Base-by-base conservation (phyloP, 192 early-diverging fungal species). In the Linnemannia elongata region DNA sequence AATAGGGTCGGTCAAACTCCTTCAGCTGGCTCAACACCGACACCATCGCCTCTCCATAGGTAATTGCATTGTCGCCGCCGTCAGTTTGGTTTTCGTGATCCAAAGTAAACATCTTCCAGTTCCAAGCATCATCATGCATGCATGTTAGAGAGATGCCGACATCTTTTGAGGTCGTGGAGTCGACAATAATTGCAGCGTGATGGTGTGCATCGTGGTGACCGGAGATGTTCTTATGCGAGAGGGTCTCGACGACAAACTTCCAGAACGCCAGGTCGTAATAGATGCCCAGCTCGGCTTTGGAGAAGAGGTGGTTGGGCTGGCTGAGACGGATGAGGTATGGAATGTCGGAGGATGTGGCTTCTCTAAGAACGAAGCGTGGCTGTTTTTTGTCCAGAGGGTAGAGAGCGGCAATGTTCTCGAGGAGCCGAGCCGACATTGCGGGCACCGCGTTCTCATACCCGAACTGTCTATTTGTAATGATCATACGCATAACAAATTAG, bases 371-470 rank as follows among this genome's bases (percentile, higher is more conserved):
- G 41, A 72, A 76, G 18, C 52, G 75, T 41, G 76, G 68, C 10
- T n/a, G 27, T 49, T 52, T 47, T 1, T 24, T 27, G n/a, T 49
- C n/a, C 6, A 36, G 9, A 38, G 77, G 77, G 20, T 72, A 39
- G 20, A 30, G 44, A 5, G 22, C 7, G 8, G 22, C 38, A 73
- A 66, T 35, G 36, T 47, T 33, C 13, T 49, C 36, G 72, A 81
- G 60, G 24, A 10, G 15, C 15, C 72, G 72, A 74, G 15, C 60
- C 3, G 63, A 49, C 24, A 24, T 68, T 69, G 52, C 33, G 1
- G 72, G 57, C 15, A 81, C 55, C 17, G 57, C 78, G 39, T 80
- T 80, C 33, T 85, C 83, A 33, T 85, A 85, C 24, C 83, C 83
- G 41, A 85, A 85, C 49, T 57, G 66, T 2, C 77, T 80, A 52